A percentile compares a stretch with the other conserved stretches of the same genome.
phyloP scores from a whole-genome alignment of 768 basidiomycete genomes.

The Tephrocybe sp. region DNA sequence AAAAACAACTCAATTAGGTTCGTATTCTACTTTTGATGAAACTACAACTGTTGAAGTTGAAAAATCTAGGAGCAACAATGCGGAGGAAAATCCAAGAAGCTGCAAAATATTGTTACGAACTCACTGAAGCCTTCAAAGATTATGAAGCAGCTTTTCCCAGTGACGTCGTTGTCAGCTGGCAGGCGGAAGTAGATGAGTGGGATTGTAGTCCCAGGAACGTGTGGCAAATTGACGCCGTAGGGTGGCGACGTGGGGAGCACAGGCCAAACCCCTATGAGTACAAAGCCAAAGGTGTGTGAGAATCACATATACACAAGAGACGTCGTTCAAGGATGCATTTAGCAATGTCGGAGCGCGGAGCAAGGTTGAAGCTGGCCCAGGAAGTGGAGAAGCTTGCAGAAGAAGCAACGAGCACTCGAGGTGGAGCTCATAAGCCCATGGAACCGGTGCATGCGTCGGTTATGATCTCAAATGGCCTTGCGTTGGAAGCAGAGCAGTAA shows the following conservation, averaged over 20 bases:
- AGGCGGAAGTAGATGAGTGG: too few species aligned
- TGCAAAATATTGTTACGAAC: too few species aligned
- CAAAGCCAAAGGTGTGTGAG: not conserved
- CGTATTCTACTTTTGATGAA: not conserved
- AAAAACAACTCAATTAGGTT: not conserved
- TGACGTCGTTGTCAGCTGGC: too few species aligned
- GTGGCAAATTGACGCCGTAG: too few species aligned
- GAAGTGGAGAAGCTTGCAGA: not conserved
- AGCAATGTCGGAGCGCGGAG: not conserved
- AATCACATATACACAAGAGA: not conserved
- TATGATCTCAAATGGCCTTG: constrained; percentile 4
- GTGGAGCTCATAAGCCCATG: not conserved
- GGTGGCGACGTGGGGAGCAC: too few species aligned
- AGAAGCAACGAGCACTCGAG: too few species aligned
- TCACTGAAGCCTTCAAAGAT: too few species aligned
- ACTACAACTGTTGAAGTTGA: not conserved
- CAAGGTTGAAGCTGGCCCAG: not conserved
- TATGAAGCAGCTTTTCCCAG: too few species aligned
- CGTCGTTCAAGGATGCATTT: not conserved
- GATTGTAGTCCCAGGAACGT: too few species aligned
- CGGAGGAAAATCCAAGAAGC: constrained; percentile 1
- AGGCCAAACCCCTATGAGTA: not conserved
- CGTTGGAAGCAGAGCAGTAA: constrained; percentile 4
- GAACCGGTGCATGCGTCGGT: not conserved
- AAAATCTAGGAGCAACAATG: not conserved